These are phyloP conservation scores for Polymyxa betae DNA, from an alignment of 208 protist genomes.

Conservation along the genomic window DNA sequence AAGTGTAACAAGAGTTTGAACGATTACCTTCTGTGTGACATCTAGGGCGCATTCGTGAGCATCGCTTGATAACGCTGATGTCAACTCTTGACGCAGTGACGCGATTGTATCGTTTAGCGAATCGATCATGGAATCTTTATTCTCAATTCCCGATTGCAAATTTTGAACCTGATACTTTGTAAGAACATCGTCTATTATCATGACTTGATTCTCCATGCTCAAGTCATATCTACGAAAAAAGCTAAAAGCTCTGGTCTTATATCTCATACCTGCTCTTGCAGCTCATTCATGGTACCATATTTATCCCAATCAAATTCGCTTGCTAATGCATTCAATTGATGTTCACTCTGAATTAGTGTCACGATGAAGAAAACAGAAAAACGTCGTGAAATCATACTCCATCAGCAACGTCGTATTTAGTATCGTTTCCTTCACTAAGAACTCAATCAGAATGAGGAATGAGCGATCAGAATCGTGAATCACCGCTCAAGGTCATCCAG, in stretches of 20 bases:
- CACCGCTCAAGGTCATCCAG: neutral
- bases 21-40: neutral
- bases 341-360: neutral
- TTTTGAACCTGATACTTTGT: too few species aligned
- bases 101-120: neutral
- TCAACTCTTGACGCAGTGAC: neutral
- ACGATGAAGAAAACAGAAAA: neutral
- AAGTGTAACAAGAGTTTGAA: neutral
- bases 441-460: neutral
- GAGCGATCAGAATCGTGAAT: too few species aligned
- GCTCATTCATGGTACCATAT: neutral
- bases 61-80: neutral
- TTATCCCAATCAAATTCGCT: conserved; percentile 47
- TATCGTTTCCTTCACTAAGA: neutral
- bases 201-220: too few species aligned
- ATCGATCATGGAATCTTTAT: neutral
- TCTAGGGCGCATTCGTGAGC: neutral
- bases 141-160: neutral
- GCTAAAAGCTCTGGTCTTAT: too few species aligned
- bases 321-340: neutral
- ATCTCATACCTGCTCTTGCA: neutral
- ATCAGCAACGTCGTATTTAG: neutral
- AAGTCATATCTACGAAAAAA: too few species aligned
- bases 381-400: neutral
- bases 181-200: too few species aligned